A percentile compares a stretch with the other conserved stretches of the same genome.
These are phyloP conservation scores for Auricularia cornea DNA, from an alignment of 768 basidiomycete genomes.

Conservation along the genomic window DNA sequence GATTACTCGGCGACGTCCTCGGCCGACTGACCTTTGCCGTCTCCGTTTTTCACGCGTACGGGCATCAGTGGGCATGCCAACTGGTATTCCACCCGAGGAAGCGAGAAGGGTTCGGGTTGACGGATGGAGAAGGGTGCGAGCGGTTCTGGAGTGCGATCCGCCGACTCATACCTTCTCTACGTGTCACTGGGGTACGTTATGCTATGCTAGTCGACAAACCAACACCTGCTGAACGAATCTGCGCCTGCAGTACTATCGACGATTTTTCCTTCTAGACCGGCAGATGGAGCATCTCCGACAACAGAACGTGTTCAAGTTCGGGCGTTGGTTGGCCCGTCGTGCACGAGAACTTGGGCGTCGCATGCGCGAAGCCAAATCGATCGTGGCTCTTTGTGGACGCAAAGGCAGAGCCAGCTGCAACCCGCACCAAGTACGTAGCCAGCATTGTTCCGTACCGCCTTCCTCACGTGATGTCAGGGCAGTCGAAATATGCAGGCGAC, in stretches of 20 bases:
- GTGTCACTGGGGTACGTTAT: conserved; percentile 2
- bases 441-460: no score
- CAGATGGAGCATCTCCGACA: neutral
- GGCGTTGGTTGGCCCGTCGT: neutral
- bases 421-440: no score
- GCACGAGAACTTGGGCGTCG: neutral
- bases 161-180: neutral
- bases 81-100: conserved; percentile 3
- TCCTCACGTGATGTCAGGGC: neutral
- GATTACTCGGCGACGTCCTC: neutral
- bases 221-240: neutral
- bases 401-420: neutral
- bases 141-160: conserved; percentile 4
- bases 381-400: no score
- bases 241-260: neutral
- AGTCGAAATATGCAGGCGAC: neutral
- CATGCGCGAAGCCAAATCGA: neutral
- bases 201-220: neutral
- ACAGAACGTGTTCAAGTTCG: neutral
- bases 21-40: conserved; percentile 1
- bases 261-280: neutral
- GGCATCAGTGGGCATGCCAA: conserved; percentile 7
- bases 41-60: conserved; percentile 4
- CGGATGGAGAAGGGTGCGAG: conserved; percentile 6
- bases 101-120: conserved; percentile 1